Conservation (phyloP, 1,284 basidiomycete species). For the Pulveroboletus sp. region DNA sequence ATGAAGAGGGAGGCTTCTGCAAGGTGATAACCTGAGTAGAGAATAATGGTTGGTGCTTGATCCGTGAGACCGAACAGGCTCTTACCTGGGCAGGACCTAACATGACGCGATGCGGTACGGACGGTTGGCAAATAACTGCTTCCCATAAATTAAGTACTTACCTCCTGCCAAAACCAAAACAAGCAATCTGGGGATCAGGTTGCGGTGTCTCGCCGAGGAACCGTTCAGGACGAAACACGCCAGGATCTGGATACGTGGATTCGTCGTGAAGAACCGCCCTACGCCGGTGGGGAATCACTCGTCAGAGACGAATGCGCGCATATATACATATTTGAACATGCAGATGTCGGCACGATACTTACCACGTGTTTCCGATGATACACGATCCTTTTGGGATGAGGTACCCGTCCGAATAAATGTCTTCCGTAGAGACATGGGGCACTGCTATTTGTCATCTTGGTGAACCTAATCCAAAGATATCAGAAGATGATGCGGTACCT, state of each 20-base stretch:
- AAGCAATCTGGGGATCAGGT: conserved; percentile 18
- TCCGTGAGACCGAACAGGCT: background rate
- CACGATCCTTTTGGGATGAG: conserved; percentile 43
- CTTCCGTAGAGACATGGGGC: conserved; percentile 39
- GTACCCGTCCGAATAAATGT: conserved; percentile 38
- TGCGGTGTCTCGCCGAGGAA: conserved; percentile 23
- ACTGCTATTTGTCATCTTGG: conserved; percentile 30
- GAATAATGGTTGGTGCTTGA: background rate
- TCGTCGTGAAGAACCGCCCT: conserved; percentile 24
- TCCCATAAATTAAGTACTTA: background rate
- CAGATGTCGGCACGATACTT: background rate
- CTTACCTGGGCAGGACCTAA: conserved; percentile 27
- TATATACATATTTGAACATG: background rate
- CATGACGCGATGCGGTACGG: background rate
- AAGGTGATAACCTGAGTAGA: conserved; percentile 12
- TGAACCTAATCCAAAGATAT: conserved; percentile 17
- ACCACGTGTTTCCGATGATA: conserved; percentile 30
- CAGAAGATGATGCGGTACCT: conserved; percentile 2
- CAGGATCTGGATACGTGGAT: conserved; percentile 23
- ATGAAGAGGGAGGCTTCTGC: conserved; percentile 23
- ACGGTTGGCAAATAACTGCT: background rate
- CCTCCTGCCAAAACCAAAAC: conserved; percentile 29
- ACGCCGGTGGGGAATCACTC: fast-evolving
- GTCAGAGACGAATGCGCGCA: background rate
- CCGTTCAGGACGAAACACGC: conserved; percentile 27